Evolutionary conservation across 805 yeast species (phyloP).

Genomic region (Yamadazyma takamatsuzukensis): DNA sequence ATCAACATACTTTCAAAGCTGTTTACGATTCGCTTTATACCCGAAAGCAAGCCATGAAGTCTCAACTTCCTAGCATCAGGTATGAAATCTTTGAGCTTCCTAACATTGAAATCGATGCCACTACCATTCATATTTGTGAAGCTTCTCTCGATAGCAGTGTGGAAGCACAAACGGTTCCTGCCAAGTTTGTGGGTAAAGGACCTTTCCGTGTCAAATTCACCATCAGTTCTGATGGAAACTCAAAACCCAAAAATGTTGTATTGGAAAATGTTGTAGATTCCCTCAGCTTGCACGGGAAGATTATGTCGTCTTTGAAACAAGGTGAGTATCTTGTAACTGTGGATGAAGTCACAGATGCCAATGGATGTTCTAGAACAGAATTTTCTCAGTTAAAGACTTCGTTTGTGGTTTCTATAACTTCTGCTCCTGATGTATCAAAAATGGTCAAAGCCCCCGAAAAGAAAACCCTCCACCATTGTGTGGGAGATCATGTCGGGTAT

Average conservation of each 20-base stretch:
- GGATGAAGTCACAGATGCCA: conserved; percentile 56
- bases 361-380: conserved; percentile 59
- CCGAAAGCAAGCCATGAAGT: conserved; percentile 12
- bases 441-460: conserved; percentile 11
- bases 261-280: conserved; percentile 8
- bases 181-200: conserved; percentile 53
- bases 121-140: conserved; percentile 45
- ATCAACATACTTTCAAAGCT: conserved; percentile 56
- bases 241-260: conserved; percentile 37
- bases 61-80: conserved; percentile 16
- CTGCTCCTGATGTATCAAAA: conserved; percentile 64
- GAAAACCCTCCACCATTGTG: conserved; percentile 58
- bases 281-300: no score
- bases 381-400: conserved; percentile 32
- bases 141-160: conserved; percentile 20
- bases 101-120: conserved; percentile 44
- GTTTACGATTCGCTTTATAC: conserved; percentile 65
- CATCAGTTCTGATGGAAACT: conserved; percentile 58
- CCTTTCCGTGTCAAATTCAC: conserved; percentile 61
- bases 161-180: conserved; percentile 35
- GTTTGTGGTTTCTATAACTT: conserved; percentile 61
- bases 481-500: conserved; percentile 84
- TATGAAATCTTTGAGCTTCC: conserved; percentile 63
- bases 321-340: conserved; percentile 70
- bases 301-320: conserved; percentile 25